Conservation (phyloP, 192 early-diverging fungal species). For the Coemansia sp. region DNA sequence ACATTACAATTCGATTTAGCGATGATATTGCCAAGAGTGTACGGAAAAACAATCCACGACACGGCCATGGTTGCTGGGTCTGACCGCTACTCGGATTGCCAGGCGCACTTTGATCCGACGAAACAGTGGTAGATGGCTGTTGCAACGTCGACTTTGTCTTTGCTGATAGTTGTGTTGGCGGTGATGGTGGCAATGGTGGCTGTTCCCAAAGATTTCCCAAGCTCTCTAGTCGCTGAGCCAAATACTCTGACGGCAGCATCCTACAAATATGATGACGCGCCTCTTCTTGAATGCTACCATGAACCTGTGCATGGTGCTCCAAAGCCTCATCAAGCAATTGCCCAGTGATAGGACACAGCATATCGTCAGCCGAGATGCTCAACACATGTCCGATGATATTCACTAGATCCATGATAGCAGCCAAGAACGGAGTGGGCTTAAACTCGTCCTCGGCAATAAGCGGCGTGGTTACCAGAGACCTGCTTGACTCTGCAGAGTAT, state of each 20-base stretch:
- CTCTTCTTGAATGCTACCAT: constrained; percentile 3
- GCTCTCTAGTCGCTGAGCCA: constrained; percentile 25
- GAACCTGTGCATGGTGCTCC: neutral
- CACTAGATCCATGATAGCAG: constrained; percentile 35
- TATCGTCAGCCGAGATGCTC: constrained; percentile 15
- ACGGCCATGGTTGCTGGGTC: constrained; percentile 27
- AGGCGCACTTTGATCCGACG: too few relatives aligned
- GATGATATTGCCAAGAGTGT: constrained; percentile 41
- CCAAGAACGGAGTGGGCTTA: constrained; percentile 38
- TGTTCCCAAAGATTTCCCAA: constrained; percentile 33
- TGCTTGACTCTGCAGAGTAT: constrained; percentile 16
- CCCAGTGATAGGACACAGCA: constrained; percentile 34
- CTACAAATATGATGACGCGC: constrained; percentile 7
- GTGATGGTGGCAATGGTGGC: neutral
- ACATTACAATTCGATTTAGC: constrained; percentile 41
- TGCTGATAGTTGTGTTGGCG: neutral
- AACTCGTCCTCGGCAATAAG: constrained; percentile 47
- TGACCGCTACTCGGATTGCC: neutral
- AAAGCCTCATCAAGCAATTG: constrained; percentile 16
- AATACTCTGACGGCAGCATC: constrained; percentile 32
- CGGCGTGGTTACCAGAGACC: constrained; percentile 17
- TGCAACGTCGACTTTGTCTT: neutral
- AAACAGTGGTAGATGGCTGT: too few relatives aligned
- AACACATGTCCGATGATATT: constrained; percentile 35
- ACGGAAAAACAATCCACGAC: constrained; percentile 33